A percentile compares a stretch with the other conserved stretches of the same genome.
Conservation (phyloP, 257 asterid species). For the Lycium ferocissimum region DNA sequence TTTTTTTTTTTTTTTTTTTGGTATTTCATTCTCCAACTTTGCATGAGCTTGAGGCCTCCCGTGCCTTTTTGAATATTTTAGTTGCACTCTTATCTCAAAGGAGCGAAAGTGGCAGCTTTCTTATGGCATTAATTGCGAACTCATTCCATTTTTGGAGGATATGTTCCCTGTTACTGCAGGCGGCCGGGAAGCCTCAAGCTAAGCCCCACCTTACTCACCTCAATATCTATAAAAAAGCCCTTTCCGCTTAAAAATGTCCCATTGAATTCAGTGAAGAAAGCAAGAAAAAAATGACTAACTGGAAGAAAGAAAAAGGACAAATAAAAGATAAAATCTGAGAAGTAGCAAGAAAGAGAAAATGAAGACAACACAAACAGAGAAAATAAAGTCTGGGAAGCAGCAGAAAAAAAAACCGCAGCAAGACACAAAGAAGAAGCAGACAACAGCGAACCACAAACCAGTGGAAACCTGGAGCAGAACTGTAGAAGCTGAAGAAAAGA, state of each 20-base stretch:
- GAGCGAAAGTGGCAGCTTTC: too few relatives aligned
- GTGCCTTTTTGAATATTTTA: too few relatives aligned
- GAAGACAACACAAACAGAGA: neutral
- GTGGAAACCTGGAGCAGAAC: neutral
- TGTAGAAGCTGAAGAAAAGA: neutral
- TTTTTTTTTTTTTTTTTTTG: too few relatives aligned
- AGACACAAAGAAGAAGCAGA: neutral
- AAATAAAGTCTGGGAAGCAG: neutral
- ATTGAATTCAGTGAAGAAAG: conserved; percentile 8
- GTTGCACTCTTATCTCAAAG: too few relatives aligned
- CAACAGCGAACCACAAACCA: neutral
- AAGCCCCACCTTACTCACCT: neutral
- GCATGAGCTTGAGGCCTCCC: too few relatives aligned
- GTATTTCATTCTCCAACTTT: too few relatives aligned
- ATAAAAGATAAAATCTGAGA: neutral
- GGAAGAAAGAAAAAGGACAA: neutral
- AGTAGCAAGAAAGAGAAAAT: neutral
- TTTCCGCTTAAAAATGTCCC: neutral
- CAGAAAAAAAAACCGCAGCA: neutral
- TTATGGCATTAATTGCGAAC: too few relatives aligned
- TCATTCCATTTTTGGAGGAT: too few relatives aligned
- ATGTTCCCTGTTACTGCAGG: neutral
- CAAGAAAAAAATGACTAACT: neutral
- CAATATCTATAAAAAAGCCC: neutral
- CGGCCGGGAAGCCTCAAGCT: conserved; percentile 5